Evolutionary conservation across 1,284 basidiomycete genomes (phyloP).

Genomic region (Fistulinella staudtii): DNA sequence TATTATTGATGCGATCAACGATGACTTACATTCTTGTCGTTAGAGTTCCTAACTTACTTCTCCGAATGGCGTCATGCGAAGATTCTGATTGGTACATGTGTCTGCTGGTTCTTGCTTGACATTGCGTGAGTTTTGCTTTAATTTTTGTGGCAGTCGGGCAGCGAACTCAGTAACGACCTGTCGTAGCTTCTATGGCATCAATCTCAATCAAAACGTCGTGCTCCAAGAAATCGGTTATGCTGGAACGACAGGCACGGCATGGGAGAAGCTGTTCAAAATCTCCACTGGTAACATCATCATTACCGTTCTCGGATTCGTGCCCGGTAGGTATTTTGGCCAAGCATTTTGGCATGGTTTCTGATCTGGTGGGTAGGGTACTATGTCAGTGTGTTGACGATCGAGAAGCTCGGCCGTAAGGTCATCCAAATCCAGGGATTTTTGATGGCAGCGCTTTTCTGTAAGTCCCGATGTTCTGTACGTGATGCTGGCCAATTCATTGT

Average conservation of each 20-base stretch:
- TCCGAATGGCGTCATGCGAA: conserved; percentile 55
- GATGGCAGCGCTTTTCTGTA: conserved; percentile 64
- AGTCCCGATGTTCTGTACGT: conserved; percentile 23
- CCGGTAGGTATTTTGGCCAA: conserved; percentile 42
- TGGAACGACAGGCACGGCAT: conserved; percentile 51
- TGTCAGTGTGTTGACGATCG: conserved; percentile 63
- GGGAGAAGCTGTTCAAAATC: conserved; percentile 62
- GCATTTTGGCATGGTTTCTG: not conserved
- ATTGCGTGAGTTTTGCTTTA: conserved; percentile 39
- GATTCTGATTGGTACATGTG: conserved; percentile 48
- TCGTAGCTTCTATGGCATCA: conserved; percentile 69
- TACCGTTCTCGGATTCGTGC: conserved; percentile 69
- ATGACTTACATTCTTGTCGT: not conserved
- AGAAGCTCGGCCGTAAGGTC: conserved; percentile 66
- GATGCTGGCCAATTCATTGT: not conserved
- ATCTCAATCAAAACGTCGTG: conserved; percentile 74
- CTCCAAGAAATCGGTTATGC: conserved; percentile 65
- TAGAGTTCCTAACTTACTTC: conserved; percentile 51
- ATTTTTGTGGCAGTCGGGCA: not conserved
- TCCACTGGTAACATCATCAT: conserved; percentile 68
- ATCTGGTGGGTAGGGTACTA: conserved; percentile 54
- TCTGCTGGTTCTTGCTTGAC: conserved; percentile 56
- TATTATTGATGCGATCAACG: not conserved
- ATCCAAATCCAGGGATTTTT: conserved; percentile 81
- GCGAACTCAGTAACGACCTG: not conserved